These are phyloP conservation scores for Rubia tinctorum DNA, from an alignment of 305 asterid species.

Conservation along the genomic window DNA sequence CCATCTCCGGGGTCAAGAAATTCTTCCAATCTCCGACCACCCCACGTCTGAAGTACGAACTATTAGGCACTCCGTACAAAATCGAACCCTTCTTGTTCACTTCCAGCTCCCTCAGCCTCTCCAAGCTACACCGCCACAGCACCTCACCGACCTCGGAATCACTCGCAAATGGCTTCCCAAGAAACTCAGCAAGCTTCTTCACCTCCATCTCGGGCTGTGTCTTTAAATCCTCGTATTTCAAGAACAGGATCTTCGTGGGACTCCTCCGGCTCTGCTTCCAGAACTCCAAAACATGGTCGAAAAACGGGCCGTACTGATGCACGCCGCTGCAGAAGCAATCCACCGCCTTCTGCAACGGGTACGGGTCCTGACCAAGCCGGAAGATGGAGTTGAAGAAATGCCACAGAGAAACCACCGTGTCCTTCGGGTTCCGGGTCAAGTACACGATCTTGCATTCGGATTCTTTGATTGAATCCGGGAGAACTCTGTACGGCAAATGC, in stretches of 20 bases:
- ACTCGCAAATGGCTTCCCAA: conserved; percentile 34
- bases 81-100: conserved; percentile 42
- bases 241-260: conserved; percentile 44
- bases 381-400: conserved; percentile 45
- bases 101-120: conserved; percentile 43
- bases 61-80: conserved; percentile 33
- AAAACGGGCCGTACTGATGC: conserved; percentile 44
- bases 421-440: conserved; percentile 57
- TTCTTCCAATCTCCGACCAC: conserved; percentile 59
- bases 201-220: conserved; percentile 34
- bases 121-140: conserved; percentile 44
- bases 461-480: conserved; percentile 39
- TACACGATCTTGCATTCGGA: conserved; percentile 40
- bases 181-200: conserved; percentile 34
- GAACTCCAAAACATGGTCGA: conserved; percentile 42
- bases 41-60: conserved; percentile 45
- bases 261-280: conserved; percentile 39
- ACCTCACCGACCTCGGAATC: conserved; percentile 35
- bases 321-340: conserved; percentile 46
- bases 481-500: conserved; percentile 37
- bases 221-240: conserved; percentile 45
- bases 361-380: conserved; percentile 34
- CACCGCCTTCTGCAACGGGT: conserved; percentile 37
- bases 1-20: conserved; percentile 36
- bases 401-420: conserved; percentile 46